Percentiles rank a stretch among this genome's conserved stretches.
Conservation (phyloP, 2,329 filamentous ascomycete genomes). For the Colletotrichum karsti region DNA sequence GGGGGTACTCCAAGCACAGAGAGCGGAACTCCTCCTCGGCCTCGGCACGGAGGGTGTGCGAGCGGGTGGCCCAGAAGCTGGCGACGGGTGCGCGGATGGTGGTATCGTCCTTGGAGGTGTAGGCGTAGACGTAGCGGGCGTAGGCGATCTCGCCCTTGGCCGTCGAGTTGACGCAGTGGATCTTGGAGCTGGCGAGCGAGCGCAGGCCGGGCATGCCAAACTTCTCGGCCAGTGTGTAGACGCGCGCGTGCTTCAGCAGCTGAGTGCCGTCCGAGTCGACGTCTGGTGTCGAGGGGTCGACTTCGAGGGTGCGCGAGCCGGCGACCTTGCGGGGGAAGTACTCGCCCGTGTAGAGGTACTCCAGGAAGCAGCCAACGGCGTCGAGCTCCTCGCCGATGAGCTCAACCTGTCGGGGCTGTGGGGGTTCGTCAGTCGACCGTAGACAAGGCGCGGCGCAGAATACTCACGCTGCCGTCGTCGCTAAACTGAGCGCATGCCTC, state of each 20-base stretch:
- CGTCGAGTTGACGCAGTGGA: constrained; percentile 88
- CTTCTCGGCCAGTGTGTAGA: constrained; percentile 89
- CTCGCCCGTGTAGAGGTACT: constrained; percentile 86
- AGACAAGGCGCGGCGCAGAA: neutral
- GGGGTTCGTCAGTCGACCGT: neutral
- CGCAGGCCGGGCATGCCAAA: constrained; percentile 75
- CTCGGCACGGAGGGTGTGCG: constrained; percentile 83
- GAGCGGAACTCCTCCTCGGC: constrained; percentile 85
- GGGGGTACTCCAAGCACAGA: constrained; percentile 88
- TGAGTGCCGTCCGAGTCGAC: constrained; percentile 83
- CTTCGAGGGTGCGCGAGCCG: constrained; percentile 73
- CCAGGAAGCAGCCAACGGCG: constrained; percentile 80
- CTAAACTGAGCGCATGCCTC: constrained; percentile 69
- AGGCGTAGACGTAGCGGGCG: constrained; percentile 87
- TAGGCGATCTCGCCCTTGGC: constrained; percentile 92
- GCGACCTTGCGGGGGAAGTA: constrained; percentile 80
- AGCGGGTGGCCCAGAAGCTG: constrained; percentile 88
- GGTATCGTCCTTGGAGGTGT: constrained; percentile 74
- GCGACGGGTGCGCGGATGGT: constrained; percentile 84
- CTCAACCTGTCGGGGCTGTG: constrained; percentile 70
- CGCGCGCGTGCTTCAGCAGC: constrained; percentile 86
- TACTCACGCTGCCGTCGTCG: constrained; percentile 67
- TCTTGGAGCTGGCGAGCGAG: constrained; percentile 84
- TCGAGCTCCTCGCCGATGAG: constrained; percentile 75
- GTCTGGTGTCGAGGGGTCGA: constrained; percentile 69